Percentiles rank a stretch among this genome's conserved stretches.
Conservation (phyloP, 345 rosid genomes). For the Alliaria petiolata region DNA sequence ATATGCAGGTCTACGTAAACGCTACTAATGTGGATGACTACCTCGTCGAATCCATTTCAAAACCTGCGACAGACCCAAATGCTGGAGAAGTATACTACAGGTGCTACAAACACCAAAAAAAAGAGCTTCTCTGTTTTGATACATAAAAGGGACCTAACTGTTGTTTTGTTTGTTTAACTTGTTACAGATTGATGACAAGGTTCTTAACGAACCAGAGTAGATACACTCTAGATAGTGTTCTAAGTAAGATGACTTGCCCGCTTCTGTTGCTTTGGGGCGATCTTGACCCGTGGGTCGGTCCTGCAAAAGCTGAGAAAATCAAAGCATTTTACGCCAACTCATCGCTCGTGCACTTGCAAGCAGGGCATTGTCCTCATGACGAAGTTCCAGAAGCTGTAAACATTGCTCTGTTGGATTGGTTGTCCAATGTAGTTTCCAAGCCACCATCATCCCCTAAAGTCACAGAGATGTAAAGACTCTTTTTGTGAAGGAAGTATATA, state of each 20-base stretch:
- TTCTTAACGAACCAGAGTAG: conserved; percentile 72
- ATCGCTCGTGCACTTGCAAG: conserved; percentile 71
- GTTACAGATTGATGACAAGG: conserved; percentile 79
- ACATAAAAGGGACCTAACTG: background rate
- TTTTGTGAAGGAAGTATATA: conserved; percentile 10
- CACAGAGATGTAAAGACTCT: conserved; percentile 25
- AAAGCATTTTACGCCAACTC: conserved; percentile 73
- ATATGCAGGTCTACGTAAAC: conserved; percentile 66
- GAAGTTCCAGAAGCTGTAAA: conserved; percentile 89
- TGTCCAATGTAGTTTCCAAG: conserved; percentile 43
- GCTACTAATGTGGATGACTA: conserved; percentile 84
- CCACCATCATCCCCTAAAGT: conserved; percentile 30
- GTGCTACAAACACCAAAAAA: conserved; percentile 27
- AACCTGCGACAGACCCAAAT: conserved; percentile 90
- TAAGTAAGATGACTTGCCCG: conserved; percentile 74
- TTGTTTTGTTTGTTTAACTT: background rate
- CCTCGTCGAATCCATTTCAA: conserved; percentile 76
- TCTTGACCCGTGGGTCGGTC: conserved; percentile 92
- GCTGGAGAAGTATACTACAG: conserved; percentile 96
- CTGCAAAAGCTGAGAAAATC: conserved; percentile 80
- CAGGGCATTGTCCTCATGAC: conserved; percentile 97
- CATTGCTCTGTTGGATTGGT: conserved; percentile 68
- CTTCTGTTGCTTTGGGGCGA: conserved; percentile 88
- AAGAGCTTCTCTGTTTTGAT: background rate
- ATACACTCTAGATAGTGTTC: conserved; percentile 71